Evolutionary conservation across 2,329 filamentous ascomycete genomes (phyloP), one percentile per base, ranked within the genome.

Genomic region (Alternaria rosae): DNA sequence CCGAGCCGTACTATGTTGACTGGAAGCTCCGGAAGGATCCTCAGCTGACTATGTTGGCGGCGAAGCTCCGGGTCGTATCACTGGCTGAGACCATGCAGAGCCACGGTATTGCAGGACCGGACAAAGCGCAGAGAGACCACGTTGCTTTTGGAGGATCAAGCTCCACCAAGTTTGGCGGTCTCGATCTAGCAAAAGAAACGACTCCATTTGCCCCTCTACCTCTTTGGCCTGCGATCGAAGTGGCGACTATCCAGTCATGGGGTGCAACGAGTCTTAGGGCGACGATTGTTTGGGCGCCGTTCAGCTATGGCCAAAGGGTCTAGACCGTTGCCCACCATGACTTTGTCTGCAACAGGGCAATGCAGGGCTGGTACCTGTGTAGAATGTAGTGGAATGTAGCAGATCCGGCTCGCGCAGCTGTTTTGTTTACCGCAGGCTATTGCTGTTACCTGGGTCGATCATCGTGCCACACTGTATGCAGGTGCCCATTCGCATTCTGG

Each of bases 401-500:
- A 13, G 17, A 52, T 26, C 48, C 23, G 13, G 48, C 30, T 26
- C n/a, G 17, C 41, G 15, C 20, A n/a, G 13, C n/a, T 13, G 23
- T 20, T 21, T 21, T 50, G 47, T 50, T 7, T 50, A 21, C 17
- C 47, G 15, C 23, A 20, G 23, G 50, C 23, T 20, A 38, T 50
- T 56, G n/a, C 8, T 20, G 25, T 44, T 35, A 11, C 3, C 45
- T 50, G 45, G 28, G 47, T n/a, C 35, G 47, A 58, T 25, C 1
- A 30, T 42, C 10, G 41, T 28, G 7, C 26, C 32, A 54, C 32
- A 43, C 35, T 56, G 21, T 48, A 56, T 63, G 57, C 61, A 54
- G 57, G 61, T 47, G 41, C 41, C 42, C 30, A 23, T 44, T 10
- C 32, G 53, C 42, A 38, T 57, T 12, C 44, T 47, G n/a, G 52